Conservation (phyloP, 1,139 yeast genomes). For the Suhomyces anneliseae region DNA sequence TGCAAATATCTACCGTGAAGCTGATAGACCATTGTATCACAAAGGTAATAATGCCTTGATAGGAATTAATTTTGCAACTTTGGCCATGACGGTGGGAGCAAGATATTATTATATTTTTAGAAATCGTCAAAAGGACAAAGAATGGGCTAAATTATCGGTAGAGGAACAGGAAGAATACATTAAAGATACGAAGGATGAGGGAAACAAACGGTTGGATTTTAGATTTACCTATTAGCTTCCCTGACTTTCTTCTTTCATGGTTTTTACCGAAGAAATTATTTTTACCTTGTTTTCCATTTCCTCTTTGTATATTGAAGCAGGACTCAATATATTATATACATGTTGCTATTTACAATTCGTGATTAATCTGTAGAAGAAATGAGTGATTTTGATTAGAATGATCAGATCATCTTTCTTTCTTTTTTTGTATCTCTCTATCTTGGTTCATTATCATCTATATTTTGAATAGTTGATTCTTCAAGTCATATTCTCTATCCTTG, state of each 20-base stretch:
- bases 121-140: slow-evolving; percentile 41
- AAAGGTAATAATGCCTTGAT: slow-evolving; percentile 14
- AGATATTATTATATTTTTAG: slow-evolving; percentile 43
- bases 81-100: slow-evolving; percentile 11
- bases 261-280: no score
- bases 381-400: no score
- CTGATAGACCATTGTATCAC: slow-evolving; percentile 16
- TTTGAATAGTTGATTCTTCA: slow-evolving; percentile 42
- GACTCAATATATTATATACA: background rate
- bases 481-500: slow-evolving; percentile 46
- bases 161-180: slow-evolving; percentile 51
- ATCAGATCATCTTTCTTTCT: no score
- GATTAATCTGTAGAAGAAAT: background rate
- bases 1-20: slow-evolving; percentile 14
- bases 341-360: background rate
- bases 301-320: background rate
- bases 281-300: no score
- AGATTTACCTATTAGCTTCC: slow-evolving; percentile 21
- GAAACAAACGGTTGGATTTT: slow-evolving; percentile 59
- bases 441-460: slow-evolving; percentile 15
- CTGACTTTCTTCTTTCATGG: background rate
- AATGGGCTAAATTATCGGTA: slow-evolving; percentile 48
- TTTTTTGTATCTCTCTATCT: background rate
- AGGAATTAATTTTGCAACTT: slow-evolving; percentile 13
- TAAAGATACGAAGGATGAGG: slow-evolving; percentile 43